Base-by-base conservation (phyloP, 176 grass and related monocot genomes). In the Zizania latifolia region DNA sequence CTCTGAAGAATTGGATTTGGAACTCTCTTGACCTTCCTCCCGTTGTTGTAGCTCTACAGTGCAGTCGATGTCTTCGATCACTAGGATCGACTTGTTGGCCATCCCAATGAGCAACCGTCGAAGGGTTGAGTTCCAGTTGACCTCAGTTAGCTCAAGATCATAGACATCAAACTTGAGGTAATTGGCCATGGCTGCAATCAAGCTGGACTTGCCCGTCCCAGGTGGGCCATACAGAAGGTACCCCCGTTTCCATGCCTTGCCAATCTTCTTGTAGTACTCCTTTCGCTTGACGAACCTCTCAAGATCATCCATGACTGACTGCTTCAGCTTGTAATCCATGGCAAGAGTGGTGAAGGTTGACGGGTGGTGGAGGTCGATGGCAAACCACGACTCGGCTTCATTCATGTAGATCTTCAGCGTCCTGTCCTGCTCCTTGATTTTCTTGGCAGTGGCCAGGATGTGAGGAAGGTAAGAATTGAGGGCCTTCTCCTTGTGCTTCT, bases 61-160 rank as follows among this genome's bases (percentile, higher is more conserved):
- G 48, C 86, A 93, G 65, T 93, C 86, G 14, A 93, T 86, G 81
- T 93, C 90, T 54, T 89, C 90, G 34, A 93, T 86, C 23, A 93
- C 80, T 39, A 93, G 85, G 2, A 93, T 78, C 5, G 86, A 84
- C 60, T 89, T 84, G 83, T 81, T 62, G 5, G 71, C 55, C 10
- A 85, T 89, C 51, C 68, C 53, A 11, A 86, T 81, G 70, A 93
- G 88, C 48, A 93, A 81, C 66, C 73, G 86, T 63, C 78, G 55
- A 31, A 93, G 78, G 58, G 68, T 60, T 5, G 74, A 76, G 76
- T 93, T 89, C 54, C 28, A 39, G 26, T 80, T 54, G 50, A 93
- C 86, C 8, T 43, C 48, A 1, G 90, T 86, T 11, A 93, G 76
- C 58, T 89, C 86, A 13, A 93, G 63, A 33, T 93, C 76, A 15